phyloP scores from a whole-genome alignment of 257 asterid species.

The Haberlea rhodopensis region DNA sequence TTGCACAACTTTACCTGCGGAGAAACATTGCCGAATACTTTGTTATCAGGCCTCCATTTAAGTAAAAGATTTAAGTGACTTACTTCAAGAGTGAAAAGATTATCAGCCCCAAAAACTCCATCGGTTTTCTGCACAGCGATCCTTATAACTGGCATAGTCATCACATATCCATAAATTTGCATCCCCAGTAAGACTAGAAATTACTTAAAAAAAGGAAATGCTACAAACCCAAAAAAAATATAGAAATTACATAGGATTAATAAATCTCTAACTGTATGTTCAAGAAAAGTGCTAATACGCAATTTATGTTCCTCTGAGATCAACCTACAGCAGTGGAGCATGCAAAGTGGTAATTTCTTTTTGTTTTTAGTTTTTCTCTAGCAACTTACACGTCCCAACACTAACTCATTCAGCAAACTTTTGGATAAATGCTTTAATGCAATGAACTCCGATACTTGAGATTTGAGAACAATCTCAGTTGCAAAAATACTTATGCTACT shows the following conservation, averaged over 20 bases:
- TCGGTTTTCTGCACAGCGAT: constrained; percentile 44
- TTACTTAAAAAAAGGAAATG: background rate
- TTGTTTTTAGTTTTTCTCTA: too few relatives aligned
- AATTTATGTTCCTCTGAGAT: too few relatives aligned
- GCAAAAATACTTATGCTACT: too few relatives aligned
- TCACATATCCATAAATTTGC: constrained; percentile 9
- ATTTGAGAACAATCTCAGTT: too few relatives aligned
- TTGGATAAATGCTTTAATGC: too few relatives aligned
- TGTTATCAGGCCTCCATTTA: constrained; percentile 15
- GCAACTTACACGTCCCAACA: background rate
- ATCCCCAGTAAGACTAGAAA: constrained; percentile 7
- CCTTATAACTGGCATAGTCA: constrained; percentile 62
- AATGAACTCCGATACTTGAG: too few relatives aligned
- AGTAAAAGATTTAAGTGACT: constrained; percentile 27
- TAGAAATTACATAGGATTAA: too few relatives aligned
- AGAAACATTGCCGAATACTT: constrained; percentile 24
- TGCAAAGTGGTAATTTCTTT: too few relatives aligned
- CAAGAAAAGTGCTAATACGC: too few relatives aligned
- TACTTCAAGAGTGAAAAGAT: constrained; percentile 85
- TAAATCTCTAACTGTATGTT: too few relatives aligned
- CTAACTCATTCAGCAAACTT: background rate
- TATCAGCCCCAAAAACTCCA: constrained; percentile 48
- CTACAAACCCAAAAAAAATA: too few relatives aligned
- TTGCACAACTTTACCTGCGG: constrained; percentile 85
- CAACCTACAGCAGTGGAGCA: too few relatives aligned